phyloP scores from a whole-genome alignment of 192 early-diverging fungal genomes.

The Coemansia sp. region DNA sequence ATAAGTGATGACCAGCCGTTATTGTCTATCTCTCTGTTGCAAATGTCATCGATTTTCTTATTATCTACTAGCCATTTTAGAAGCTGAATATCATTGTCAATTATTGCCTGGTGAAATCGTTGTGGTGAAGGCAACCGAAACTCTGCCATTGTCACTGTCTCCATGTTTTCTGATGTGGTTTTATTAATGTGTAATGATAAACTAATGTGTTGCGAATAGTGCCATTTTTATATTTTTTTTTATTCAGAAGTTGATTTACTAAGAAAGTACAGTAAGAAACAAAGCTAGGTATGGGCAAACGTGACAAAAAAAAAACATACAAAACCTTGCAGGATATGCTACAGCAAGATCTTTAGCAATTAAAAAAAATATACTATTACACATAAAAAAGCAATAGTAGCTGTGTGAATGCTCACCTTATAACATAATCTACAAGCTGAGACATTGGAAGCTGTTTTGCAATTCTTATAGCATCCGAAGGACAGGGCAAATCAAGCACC shows the following conservation, averaged over 20 bases:
- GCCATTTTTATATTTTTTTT: too few species aligned
- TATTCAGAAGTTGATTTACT: background rate
- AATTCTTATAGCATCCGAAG: conserved; percentile 13
- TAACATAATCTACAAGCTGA: conserved; percentile 11
- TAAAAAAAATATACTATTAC: background rate
- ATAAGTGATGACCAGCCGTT: conserved; percentile 50
- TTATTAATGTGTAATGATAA: too few species aligned
- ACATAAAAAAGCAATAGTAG: background rate
- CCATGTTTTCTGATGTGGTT: conserved; percentile 5
- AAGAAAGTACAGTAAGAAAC: background rate
- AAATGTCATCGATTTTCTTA: conserved; percentile 38
- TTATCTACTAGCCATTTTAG: conserved; percentile 37
- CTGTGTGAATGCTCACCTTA: background rate
- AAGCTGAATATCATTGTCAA: conserved; percentile 42
- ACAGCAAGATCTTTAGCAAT: background rate
- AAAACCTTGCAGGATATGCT: background rate
- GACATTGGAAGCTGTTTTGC: conserved; percentile 28
- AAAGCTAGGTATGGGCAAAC: background rate
- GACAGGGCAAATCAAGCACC: conserved; percentile 26
- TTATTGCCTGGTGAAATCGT: conserved; percentile 40
- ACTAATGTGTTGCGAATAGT: too few species aligned
- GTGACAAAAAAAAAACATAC: background rate
- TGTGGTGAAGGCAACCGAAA: conserved; percentile 37
- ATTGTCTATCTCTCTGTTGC: conserved; percentile 36
- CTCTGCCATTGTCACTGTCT: conserved; percentile 24